A percentile compares a stretch with the other conserved stretches of the same genome.
phyloP scores from a whole-genome alignment of 2,329 filamentous ascomycete species.

The Phyllosticta ampelicida region DNA sequence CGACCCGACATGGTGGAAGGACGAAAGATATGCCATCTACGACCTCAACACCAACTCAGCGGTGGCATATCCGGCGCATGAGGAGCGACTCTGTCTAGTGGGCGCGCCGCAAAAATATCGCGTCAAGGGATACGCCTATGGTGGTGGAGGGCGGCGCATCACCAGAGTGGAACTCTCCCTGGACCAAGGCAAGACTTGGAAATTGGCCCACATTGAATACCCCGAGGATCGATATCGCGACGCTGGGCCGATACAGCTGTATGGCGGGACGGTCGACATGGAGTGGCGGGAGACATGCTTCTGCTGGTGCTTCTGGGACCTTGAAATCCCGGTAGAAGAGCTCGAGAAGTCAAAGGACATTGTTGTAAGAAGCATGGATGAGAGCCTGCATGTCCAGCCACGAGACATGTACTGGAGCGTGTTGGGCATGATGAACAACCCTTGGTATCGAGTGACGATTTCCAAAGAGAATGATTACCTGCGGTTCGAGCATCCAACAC shows the following conservation, averaged over 20 bases:
- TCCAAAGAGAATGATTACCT: constrained; percentile 53
- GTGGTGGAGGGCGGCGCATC: constrained; percentile 73
- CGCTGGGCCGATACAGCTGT: constrained; percentile 53
- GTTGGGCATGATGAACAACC: constrained; percentile 96
- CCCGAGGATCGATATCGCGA: constrained; percentile 76
- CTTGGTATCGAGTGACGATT: constrained; percentile 78
- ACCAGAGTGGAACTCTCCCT: constrained; percentile 75
- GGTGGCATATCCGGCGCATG: constrained; percentile 67
- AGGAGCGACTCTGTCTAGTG: constrained; percentile 51
- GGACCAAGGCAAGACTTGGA: constrained; percentile 74
- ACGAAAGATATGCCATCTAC: constrained; percentile 87
- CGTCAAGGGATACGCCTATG: constrained; percentile 74
- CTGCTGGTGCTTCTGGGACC: constrained; percentile 87
- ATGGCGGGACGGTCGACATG: constrained; percentile 69
- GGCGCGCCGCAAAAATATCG: constrained; percentile 47
- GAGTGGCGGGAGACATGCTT: constrained; percentile 71
- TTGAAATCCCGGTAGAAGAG: constrained; percentile 54
- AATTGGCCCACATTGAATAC: constrained; percentile 65
- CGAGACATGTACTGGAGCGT: constrained; percentile 96
- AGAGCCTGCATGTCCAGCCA: constrained; percentile 75
- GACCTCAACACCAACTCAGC: constrained; percentile 83
- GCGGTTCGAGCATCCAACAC: constrained; percentile 80
- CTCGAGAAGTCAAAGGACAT: constrained; percentile 59
- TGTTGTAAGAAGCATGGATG: constrained; percentile 80
- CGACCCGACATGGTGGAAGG: constrained; percentile 68